phyloP scores from a whole-genome alignment of 1,284 basidiomycete genomes.

The Fistulina hepatica region DNA sequence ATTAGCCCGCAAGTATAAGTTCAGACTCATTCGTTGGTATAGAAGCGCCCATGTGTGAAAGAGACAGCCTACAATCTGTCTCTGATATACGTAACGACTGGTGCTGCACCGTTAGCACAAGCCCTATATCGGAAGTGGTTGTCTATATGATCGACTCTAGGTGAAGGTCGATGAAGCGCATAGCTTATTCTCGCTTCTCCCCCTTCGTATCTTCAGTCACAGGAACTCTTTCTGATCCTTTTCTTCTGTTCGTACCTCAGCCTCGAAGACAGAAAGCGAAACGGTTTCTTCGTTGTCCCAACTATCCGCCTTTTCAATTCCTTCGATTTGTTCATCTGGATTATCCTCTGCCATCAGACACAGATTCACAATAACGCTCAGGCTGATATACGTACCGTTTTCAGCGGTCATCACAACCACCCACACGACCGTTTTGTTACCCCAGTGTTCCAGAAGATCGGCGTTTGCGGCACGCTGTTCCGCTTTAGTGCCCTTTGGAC shows the following conservation, averaged over 20 bases:
- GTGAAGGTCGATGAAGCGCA: too few species aligned
- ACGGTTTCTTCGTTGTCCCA: constrained; percentile 8
- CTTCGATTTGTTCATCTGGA: constrained; percentile 12
- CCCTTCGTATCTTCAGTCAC: too few species aligned
- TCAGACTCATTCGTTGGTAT: constrained; percentile 4
- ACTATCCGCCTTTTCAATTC: constrained; percentile 15
- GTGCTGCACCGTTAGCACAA: constrained; percentile 57
- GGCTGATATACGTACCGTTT: constrained; percentile 10
- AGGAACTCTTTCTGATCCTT: constrained; percentile 8
- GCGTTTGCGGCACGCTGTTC: constrained; percentile 13
- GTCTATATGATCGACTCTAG: constrained; percentile 41
- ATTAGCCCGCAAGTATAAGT: background rate
- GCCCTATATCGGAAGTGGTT: constrained; percentile 60
- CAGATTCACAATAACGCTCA: background rate
- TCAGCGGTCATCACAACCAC: constrained; percentile 17
- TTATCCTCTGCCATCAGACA: background rate
- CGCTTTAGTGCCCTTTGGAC: constrained; percentile 2
- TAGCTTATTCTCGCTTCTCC: too few species aligned
- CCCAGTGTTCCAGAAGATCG: constrained; percentile 16
- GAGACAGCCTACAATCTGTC: constrained; percentile 87
- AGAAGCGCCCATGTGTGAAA: constrained; percentile 40
- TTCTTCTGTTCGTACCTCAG: constrained; percentile 9
- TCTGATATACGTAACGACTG: constrained; percentile 69
- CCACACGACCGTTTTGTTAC: constrained; percentile 15
- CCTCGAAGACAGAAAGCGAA: constrained; percentile 5